These are phyloP conservation scores for Diaporthe nobilis DNA, from an alignment of 2,329 filamentous ascomycete genomes.

Conservation along the genomic window DNA sequence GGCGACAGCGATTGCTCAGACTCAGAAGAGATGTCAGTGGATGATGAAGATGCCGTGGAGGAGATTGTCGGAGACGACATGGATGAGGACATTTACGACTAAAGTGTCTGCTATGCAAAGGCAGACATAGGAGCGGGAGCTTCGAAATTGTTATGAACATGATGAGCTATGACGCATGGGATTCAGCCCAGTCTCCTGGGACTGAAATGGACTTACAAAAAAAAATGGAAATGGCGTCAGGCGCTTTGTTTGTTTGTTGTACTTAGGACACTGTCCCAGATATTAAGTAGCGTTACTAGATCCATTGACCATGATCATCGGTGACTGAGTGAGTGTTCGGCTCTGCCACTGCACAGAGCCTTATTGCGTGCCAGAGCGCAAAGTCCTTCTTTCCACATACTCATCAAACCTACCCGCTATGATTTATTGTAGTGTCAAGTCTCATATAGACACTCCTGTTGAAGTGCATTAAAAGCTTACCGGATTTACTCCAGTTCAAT, in stretches of 20 bases:
- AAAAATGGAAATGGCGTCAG: slow-evolving; percentile 8
- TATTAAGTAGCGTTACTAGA: slow-evolving; percentile 19
- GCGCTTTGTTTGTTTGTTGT: background rate
- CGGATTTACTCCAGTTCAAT: too few species aligned
- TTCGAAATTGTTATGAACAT: slow-evolving; percentile 17
- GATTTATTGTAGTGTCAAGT: background rate
- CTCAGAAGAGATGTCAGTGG: slow-evolving; percentile 77
- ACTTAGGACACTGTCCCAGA: background rate
- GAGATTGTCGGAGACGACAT: slow-evolving; percentile 75
- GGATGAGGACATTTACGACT: slow-evolving; percentile 64
- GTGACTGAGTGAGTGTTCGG: background rate
- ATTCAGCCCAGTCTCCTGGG: background rate
- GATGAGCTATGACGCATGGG: slow-evolving; percentile 22
- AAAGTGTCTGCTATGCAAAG: background rate
- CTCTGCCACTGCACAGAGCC: background rate
- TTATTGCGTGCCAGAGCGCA: background rate
- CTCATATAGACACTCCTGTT: background rate
- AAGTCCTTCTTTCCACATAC: background rate
- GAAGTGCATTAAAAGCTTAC: too few species aligned
- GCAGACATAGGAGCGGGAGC: background rate
- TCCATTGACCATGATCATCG: too few species aligned
- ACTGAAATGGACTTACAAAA: slow-evolving; percentile 9
- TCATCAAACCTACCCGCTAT: background rate
- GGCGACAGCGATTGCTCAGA: slow-evolving; percentile 73
- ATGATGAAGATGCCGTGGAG: slow-evolving; percentile 78